Conservation (phyloP, 1,284 basidiomycete species). For the Volvariella surrecta region DNA sequence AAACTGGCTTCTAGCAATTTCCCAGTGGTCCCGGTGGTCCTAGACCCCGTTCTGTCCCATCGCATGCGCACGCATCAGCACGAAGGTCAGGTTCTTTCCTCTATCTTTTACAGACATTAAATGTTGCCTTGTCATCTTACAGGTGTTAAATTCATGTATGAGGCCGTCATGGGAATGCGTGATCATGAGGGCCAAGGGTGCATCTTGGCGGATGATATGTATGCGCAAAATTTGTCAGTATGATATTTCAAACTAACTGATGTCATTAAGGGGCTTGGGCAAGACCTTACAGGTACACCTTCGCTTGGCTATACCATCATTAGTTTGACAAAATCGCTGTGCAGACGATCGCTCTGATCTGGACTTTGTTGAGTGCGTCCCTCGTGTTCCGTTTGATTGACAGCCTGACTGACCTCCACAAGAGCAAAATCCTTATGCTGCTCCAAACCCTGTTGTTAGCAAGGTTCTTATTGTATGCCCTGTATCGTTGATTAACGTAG, state of each 20-base stretch:
- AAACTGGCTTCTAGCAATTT: slow-evolving; percentile 31
- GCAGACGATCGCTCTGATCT: slow-evolving; percentile 81
- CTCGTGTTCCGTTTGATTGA: not conserved
- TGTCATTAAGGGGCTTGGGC: slow-evolving; percentile 72
- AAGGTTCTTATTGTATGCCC: slow-evolving; percentile 93
- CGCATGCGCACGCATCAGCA: slow-evolving; percentile 86
- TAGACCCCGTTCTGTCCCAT: slow-evolving; percentile 83
- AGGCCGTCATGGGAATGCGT: slow-evolving; percentile 91
- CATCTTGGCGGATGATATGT: slow-evolving; percentile 98
- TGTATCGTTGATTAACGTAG: slow-evolving; percentile 80
- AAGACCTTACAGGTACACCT: slow-evolving; percentile 74
- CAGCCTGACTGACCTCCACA: slow-evolving; percentile 1
- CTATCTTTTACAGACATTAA: not conserved
- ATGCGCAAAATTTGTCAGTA: slow-evolving; percentile 28
- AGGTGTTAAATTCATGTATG: slow-evolving; percentile 90
- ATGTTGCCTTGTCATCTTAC: slow-evolving; percentile 4
- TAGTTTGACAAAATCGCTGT: slow-evolving; percentile 7
- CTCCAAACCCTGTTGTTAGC: slow-evolving; percentile 49
- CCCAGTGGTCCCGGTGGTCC: slow-evolving; percentile 76
- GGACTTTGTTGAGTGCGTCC: slow-evolving; percentile 77
- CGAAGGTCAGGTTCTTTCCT: slow-evolving; percentile 49
- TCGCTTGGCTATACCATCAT: not conserved
- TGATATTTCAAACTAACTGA: slow-evolving; percentile 8
- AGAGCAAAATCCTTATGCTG: slow-evolving; percentile 83
- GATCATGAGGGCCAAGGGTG: slow-evolving; percentile 87